Base-by-base conservation (phyloP, 2,329 filamentous ascomycete genomes). In the Botrytis byssoidea region DNA sequence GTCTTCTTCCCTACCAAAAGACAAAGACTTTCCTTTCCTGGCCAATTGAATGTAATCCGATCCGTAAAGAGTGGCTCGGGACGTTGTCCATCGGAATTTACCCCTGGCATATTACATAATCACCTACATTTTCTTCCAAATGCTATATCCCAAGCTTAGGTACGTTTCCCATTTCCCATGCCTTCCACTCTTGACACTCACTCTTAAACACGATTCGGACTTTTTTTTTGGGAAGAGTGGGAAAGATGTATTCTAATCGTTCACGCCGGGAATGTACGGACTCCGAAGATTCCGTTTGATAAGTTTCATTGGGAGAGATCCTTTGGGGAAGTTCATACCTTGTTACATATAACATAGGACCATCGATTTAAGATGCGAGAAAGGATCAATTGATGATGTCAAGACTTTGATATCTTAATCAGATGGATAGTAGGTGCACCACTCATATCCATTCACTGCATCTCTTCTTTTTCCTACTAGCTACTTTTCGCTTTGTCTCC, bases 91-190 rank as follows among this genome's bases (percentile, higher is more conserved):
- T 65, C 61, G 61, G 29, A 25, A 42, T 7, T 14, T 8, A 32
- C 35, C 22, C 68, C 68, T 59, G 46, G 55, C 8, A 40, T 20
- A 48, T 70, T 70, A 70, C 20, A 42, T 70, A 70, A 61, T 40
- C 68, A 61, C 29, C n/a, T 4, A n/a, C 44, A 18, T 18, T 5
- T 61, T n/a, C 22, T 63, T n/a, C 18, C 60, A 59, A 59, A 59
- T 59, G 57, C 57, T 16, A 66, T 22, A 4, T 46, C n/a, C 18
- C 32, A n/a, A 46, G n/a, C 16, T 44, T 37, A 35, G 32, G 32
- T 35, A 5, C 14, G 14, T 20, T 63, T 40, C n/a, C 40, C 61
- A 65, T 65, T 64, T 40, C n/a, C 40, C 61, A 65, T 65, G 61
- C 40, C 61, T 44, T 63, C 22, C 25, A 25, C 48, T 51, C 46